phyloP scores from a whole-genome alignment of 106 monocot genomes.

The Iris macrosiphon region DNA sequence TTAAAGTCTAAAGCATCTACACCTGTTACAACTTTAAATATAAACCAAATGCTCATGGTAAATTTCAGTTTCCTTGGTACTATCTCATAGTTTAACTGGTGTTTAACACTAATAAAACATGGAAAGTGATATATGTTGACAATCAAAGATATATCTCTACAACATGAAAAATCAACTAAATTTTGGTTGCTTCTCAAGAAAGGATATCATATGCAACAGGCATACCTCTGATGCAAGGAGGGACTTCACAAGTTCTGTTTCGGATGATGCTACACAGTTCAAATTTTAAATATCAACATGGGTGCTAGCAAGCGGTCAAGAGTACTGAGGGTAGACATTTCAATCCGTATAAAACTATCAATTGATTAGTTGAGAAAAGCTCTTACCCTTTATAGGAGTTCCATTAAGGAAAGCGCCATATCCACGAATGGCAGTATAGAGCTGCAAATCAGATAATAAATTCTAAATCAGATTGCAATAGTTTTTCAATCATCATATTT shows the following conservation, averaged over 20 bases:
- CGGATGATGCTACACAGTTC: slow-evolving; percentile 60
- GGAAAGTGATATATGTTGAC: too few relatives aligned
- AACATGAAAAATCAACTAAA: neutral
- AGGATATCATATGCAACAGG: neutral
- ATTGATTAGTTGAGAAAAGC: neutral
- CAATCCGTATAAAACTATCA: neutral
- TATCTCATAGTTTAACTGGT: too few relatives aligned
- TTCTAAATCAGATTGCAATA: neutral
- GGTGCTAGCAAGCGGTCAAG: neutral
- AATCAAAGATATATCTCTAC: too few relatives aligned
- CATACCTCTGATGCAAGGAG: slow-evolving; percentile 92
- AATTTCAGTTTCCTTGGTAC: too few relatives aligned
- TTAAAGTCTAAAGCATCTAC: too few relatives aligned
- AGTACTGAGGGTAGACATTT: neutral
- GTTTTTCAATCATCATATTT: too few relatives aligned
- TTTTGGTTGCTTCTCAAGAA: neutral
- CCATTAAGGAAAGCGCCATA: slow-evolving; percentile 96
- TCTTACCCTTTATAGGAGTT: slow-evolving; percentile 23
- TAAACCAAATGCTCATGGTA: too few relatives aligned
- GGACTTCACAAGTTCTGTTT: slow-evolving; percentile 73
- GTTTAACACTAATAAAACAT: too few relatives aligned
- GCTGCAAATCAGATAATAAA: slow-evolving; percentile 46
- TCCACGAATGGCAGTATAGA: slow-evolving; percentile 80
- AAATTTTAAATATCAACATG: neutral
- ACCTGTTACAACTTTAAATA: too few relatives aligned